Percentiles rank a stretch among this genome's conserved stretches.
Conservation (phyloP, 108 stramenopile species). For the Epithemia pelagica region DNA sequence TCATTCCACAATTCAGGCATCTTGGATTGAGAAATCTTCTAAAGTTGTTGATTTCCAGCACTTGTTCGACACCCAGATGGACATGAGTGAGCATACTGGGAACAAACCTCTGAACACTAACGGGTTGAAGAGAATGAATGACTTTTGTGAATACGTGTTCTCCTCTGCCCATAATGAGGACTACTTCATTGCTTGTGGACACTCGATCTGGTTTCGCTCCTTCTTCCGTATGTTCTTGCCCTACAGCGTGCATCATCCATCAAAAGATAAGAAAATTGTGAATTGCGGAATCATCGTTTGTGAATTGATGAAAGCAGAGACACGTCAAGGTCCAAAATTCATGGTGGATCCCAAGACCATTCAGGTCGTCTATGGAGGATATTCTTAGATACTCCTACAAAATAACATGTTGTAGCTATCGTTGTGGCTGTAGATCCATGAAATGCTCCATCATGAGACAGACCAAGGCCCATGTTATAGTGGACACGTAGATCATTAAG, state of each 20-base stretch:
- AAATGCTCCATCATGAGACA: no score
- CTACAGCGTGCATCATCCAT: slow-evolving; percentile 36
- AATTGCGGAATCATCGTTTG: slow-evolving; percentile 84
- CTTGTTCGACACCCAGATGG: slow-evolving; percentile 50
- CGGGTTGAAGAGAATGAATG: slow-evolving; percentile 67
- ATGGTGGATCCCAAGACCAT: slow-evolving; percentile 77
- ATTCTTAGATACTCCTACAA: no score
- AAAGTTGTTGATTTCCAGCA: slow-evolving; percentile 32
- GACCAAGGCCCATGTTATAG: no score
- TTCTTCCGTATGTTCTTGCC: slow-evolving; percentile 86
- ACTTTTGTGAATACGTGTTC: slow-evolving; percentile 78
- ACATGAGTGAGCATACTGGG: slow-evolving; percentile 69
- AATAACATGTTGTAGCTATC: no score
- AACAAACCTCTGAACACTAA: slow-evolving; percentile 80
- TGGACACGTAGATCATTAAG: no score
- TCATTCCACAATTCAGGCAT: slow-evolving; percentile 49
- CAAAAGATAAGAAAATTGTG: slow-evolving; percentile 85
- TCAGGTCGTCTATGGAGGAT: slow-evolving; percentile 77
- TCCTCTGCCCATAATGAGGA: slow-evolving; percentile 47
- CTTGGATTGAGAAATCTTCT: slow-evolving; percentile 71
- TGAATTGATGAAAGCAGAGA: slow-evolving; percentile 59
- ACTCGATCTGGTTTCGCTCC: slow-evolving; percentile 85
- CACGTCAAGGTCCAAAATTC: slow-evolving; percentile 40
- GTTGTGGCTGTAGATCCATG: no score
- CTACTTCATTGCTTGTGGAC: slow-evolving; percentile 78